Evolutionary conservation across 495 filamentous ascomycete species (phyloP), one percentile per base, ranked within the genome.

Genomic region (Clavariopsis aquatica): DNA sequence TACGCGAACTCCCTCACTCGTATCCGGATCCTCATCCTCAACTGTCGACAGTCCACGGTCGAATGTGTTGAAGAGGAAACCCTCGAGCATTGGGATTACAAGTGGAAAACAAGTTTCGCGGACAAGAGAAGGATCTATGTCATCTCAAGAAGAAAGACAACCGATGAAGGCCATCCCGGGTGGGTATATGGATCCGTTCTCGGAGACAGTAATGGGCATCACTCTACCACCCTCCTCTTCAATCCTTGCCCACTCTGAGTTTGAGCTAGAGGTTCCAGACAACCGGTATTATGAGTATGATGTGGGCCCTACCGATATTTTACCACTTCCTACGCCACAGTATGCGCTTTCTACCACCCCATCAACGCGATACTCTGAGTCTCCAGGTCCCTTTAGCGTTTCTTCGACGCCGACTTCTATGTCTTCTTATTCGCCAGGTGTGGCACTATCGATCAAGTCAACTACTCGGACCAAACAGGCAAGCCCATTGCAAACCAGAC

Each of bases 351-450:
- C 76, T 3, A 65, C 68, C 9, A 97, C 89, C 61, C 92, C 93
- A 46, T 97, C 94, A n/a, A 97, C 92, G 34, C 82, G 91, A 62
- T 96, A 93, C 69, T 96, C 93, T 29, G 91, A 89, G 56, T 98
- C 94, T 2, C 94, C 94, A 10, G 90, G 92, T 5, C 81, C 89
- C 31, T 98, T 95, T 77, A 96, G 93, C 75, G 83, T 89, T 69
- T 88, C 91, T 45, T 96, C 94, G 10, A 97, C 94, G 1, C 93
- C 94, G 0, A 96, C 93, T n/a, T 96, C 94, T 8, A 84, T 92
- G 71, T 96, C 92, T 8, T 97, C 94, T n/a, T 89, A 94, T 73
- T 98, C 94, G 36, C 92, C 94, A 12, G 89, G 91, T 1, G 82
- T 91, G 38, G 73, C 89, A 61, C 77, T 86, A 31, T 84, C 90